Evolutionary conservation across 2,329 filamentous ascomycete genomes (phyloP), one percentile per base, ranked within the genome.

Genomic region (Xylariomycetidae sp.): DNA sequence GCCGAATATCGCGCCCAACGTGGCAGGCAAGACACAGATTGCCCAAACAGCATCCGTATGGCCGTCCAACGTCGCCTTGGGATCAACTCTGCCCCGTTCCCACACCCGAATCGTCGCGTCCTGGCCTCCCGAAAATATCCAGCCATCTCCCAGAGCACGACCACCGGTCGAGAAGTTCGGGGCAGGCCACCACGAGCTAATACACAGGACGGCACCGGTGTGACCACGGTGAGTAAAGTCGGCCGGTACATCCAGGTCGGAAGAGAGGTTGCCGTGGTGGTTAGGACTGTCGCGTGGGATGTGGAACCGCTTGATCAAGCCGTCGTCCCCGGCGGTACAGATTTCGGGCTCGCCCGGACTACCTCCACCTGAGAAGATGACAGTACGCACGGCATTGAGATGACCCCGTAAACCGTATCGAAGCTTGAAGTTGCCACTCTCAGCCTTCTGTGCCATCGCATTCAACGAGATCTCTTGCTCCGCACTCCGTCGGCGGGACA

Each of bases 91-190:
- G 18, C 90, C 90, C 31, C 89, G 78, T 60, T 98, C 90, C 92
- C 92, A 98, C 0, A 98, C 88, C 19, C 89, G 79, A 23, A 98
- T 80, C 6, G 87, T 94, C 13, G 85, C 79, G 59, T 98, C 92
- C 57, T 95, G 88, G 4, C 92, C 92, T 40, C 92, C 92, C 5
- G 90, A 96, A 60, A 98, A 98, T 45, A 98, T 89, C 92, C 92
- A 98, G 18, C 92, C 92, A 49, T 96, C 92, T 19, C 90, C 90
- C 49, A 84, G 79, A 6, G 85, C 86, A 42, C 89, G 79, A 6
- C 89, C 88, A 22, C 89, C 86, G 13, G 87, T 93, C 6, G 86
- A 84, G 56, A 95, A 95, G 53, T 85, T 92, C 17, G 85, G 85
- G 2, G 86, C 82, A 2, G 87, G 81, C 2, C 87, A 88, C 71